Evolutionary conservation across 2,329 filamentous ascomycete species (phyloP), one percentile per base, ranked within the genome.

Genomic region (Lojkania enalia): DNA sequence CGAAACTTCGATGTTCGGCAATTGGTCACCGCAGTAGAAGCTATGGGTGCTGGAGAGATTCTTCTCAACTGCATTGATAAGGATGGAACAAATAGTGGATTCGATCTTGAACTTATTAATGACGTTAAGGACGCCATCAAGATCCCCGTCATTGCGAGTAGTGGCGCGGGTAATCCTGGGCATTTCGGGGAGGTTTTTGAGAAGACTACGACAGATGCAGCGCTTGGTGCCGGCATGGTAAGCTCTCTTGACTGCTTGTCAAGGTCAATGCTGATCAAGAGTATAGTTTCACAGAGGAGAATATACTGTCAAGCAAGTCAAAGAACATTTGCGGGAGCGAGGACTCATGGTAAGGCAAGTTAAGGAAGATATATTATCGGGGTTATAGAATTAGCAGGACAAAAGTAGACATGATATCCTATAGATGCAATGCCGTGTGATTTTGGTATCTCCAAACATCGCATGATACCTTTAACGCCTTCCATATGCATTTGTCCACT

Each of bases 61-160:
- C 75, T 99, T 39, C 82, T 99, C 44, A 99, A 99, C 74, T 96
- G 91, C 76, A 99, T 99, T 62, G 94, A 99, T 76, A 89, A 87
- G 66, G 94, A 99, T 69, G 94, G 94, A 42, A 94, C 88, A 44
- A 96, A 95, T 73, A 87, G 83, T 58, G 94, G 94, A 1, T 99
- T 96, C 66, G 94, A 99, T 70, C 77, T 96, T 7, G 94, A 97
- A 75, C 78, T 99, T 43, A 89, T 99, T 60, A 75, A 80, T 39
- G 87, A 91, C 66, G 92, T 97, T 48, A 99, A 99, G 74, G 75
- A 67, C n/a, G 83, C 88, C 14, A 81, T 96, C 52, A 87, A 80
- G 64, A 96, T 99, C 54, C 94, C 94, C 5, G 94, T 99, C 38
- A 95, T 99, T 71, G 91, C 94, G 12, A 94, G 88, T 20, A 95